These are phyloP conservation scores for Rhododendron molle DNA, from an alignment of 148 eudicot genomes.

Conservation along the genomic window DNA sequence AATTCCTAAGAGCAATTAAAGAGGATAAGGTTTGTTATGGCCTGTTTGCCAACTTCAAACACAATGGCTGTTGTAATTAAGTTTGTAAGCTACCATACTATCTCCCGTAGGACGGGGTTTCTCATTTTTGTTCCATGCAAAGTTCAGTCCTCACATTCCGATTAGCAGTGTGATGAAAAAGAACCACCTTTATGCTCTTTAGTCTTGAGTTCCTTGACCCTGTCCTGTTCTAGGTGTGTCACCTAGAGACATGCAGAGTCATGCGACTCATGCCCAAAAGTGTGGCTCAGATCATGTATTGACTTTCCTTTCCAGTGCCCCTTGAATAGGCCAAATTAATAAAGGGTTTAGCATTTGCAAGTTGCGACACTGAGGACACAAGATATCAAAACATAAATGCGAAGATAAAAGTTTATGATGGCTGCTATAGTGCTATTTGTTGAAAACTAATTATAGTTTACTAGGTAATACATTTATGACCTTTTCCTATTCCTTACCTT, in stretches of 20 bases:
- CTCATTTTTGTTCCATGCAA: neutral
- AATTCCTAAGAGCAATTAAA: neutral
- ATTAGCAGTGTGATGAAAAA: neutral
- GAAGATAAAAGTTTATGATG: neutral
- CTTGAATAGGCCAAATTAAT: neutral
- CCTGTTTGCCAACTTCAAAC: neutral
- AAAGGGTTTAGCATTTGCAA: neutral
- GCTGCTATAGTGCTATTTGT: too few species aligned
- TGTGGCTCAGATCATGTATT: neutral
- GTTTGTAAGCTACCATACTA: neutral
- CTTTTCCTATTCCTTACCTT: neutral
- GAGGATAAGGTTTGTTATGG: neutral
- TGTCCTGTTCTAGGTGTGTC: neutral
- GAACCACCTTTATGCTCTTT: neutral
- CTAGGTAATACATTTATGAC: neutral
- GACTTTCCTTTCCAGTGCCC: neutral
- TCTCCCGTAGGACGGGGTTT: neutral
- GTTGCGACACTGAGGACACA: neutral
- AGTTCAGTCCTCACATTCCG: neutral
- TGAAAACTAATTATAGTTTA: too few species aligned
- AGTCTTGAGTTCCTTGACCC: neutral
- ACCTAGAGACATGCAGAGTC: neutral
- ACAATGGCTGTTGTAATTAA: neutral
- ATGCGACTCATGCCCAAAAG: neutral
- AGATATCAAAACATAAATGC: neutral